Percentiles rank a stretch among this genome's conserved stretches.
Evolutionary conservation across 2,329 filamentous ascomycete genomes (phyloP).

Genomic region (Biscogniauxia sp.): DNA sequence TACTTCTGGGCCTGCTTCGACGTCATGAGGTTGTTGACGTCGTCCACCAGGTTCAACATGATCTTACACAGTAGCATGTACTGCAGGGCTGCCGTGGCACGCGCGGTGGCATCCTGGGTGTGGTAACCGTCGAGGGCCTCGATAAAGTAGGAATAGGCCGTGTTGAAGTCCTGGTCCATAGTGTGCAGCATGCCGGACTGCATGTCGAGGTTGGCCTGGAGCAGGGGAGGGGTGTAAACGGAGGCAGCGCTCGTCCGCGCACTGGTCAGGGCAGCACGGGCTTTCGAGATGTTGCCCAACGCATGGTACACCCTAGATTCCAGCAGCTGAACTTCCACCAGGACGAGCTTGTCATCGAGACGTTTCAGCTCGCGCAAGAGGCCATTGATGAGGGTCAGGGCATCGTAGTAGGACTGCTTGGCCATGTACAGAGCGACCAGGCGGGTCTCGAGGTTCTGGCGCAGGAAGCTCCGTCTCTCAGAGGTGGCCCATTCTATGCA

Average conservation of each 20-base stretch:
- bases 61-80: constrained; percentile 99
- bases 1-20: constrained; percentile 98
- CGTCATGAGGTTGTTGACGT: constrained; percentile 90
- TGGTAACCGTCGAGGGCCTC: constrained; percentile 97
- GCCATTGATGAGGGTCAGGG: constrained; percentile 92
- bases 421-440: constrained; percentile 93
- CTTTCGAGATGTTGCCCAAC: constrained; percentile 93
- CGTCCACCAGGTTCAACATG: constrained; percentile 96
- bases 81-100: constrained; percentile 95
- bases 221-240: constrained; percentile 91
- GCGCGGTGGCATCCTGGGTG: constrained; percentile 79
- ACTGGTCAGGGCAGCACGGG: constrained; percentile 88
- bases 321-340: constrained; percentile 96
- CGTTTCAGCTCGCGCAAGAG: constrained; percentile 96
- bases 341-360: constrained; percentile 94
- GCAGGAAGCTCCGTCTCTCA: constrained; percentile 91
- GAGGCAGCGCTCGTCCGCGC: constrained; percentile 93
- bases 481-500: constrained; percentile 99
- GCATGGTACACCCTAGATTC: constrained; percentile 98
- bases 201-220: constrained; percentile 98
- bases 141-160: constrained; percentile 98
- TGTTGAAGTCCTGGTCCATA: constrained; percentile 99
- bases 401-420: constrained; percentile 96
- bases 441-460: constrained; percentile 95
- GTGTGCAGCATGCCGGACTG: constrained; percentile 98